Evolutionary conservation across 169 alveolate species (phyloP), one percentile per base, ranked within the genome.

Genomic region (Babesia bovis): DNA sequence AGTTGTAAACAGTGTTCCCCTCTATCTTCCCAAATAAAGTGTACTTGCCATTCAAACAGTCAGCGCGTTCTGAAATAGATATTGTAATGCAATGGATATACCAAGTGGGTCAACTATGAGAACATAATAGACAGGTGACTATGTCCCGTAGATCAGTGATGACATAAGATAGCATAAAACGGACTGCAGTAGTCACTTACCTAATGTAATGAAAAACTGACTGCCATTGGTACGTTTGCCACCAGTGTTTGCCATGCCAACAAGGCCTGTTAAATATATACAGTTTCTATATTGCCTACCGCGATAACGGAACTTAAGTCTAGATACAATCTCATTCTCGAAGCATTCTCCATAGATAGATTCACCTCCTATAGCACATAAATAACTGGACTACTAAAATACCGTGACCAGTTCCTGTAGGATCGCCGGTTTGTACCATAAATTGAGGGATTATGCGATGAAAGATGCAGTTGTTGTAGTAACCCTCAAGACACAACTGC

Each of bases 21-120:
- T 84, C 94, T 4, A 95, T 96, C 73, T 93, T 94, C 15, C 98
- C 98, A 83, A 95, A 95, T n/a, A 94, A 88, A 2, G 98, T 94
- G 78, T 92, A 92, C 72, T 94, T 94, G 35, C 90, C 91, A 69
- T 94, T 91, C 53, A 95, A 84, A 77, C 91, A 91, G 47, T 87
- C 90, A 50, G 95, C 92, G 51, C 93, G 81, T 75, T 92, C 97
- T 40, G 56, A 35, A 47, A 17, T 47, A 47, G 7, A 13, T 17
- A 12, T 47, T 6, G 7, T 13, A 47, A 17, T 17, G 55, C 55
- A 47, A 12, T 17, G 6, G 7, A 47, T 47, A 15, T 40, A 15
- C 49, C 49, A 40, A 40, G 15, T 40, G 15, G n/a, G n/a, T n/a
- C n/a, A n/a, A n/a, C n/a, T n/a, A n/a, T n/a, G n/a, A n/a, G n/a